Base-by-base conservation (phyloP, 1,284 basidiomycete species). In the Coniferiporia weirii region DNA sequence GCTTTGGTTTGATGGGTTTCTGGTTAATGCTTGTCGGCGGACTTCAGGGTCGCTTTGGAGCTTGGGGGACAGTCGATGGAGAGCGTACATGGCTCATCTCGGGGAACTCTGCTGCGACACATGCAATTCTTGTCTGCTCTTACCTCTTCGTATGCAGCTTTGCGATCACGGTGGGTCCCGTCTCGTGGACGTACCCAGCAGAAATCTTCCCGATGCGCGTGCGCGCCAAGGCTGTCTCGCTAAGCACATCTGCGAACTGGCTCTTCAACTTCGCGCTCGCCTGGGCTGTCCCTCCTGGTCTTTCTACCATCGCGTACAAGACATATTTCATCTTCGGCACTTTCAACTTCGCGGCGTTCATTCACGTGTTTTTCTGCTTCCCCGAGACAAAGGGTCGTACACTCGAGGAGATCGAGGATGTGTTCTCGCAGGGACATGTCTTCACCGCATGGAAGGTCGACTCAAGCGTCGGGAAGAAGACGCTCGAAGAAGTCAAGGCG, bases 21-120 rank as follows among this genome's bases (percentile, higher is more conserved):
- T 90, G 79, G 76, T 79, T 91, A 63, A 85, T 78, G 75, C 81
- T 90, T 54, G 89, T 91, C 67, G 88, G 88, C 59, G 86, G 85
- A 53, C 77, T 91, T 17, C 87, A 89, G 68, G 86, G 78, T 36
- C 69, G 76, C 43, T 89, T 80, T 62, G 89, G 88, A 35, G 68
- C 77, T 54, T 89, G 87, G 87, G 82, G 77, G 22, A 61, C 52
- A 1, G 69, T 79, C 48, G 75, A 75, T 56, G 72, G 69, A 22
- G 60, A 62, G 65, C 60, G 51, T 19, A 75, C 83, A 10, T 90
- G 88, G 89, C 73, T 89, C 46, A 85, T 90, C 65, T 67, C 2
- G 27, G 27, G 27, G 5, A 27, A 27, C 27, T 3, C 87, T 8
- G 66, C 74, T 1, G 79, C 79, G 15, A 89, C 88, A 1, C 84